Conservation (phyloP, 2,329 filamentous ascomycete genomes). For the Cyphellophora europaea region DNA sequence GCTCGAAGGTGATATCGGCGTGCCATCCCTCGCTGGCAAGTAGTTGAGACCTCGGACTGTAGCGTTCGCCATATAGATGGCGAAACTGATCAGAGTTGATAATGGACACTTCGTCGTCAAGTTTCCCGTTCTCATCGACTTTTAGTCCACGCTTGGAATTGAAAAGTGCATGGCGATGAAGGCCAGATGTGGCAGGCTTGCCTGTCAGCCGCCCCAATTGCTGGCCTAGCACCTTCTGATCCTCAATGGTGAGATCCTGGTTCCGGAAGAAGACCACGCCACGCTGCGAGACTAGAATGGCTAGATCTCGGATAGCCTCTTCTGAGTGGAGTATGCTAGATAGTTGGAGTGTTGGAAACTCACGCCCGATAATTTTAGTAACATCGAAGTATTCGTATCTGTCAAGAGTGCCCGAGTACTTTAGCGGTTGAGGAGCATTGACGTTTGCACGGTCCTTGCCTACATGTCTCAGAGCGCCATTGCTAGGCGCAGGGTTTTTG, state of each 20-base stretch:
- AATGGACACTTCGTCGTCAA: slow-evolving; percentile 41
- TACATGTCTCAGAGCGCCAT: no score
- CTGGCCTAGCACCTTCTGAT: slow-evolving; percentile 45
- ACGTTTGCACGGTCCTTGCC: no score
- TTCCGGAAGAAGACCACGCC: slow-evolving; percentile 47
- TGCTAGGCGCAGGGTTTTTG: no score
- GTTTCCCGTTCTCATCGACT: slow-evolving; percentile 34
- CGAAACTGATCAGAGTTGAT: slow-evolving; percentile 33
- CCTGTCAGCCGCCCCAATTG: slow-evolving; percentile 38
- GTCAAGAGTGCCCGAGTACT: slow-evolving; percentile 13
- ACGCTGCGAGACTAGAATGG: slow-evolving; percentile 46
- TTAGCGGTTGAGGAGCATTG: no score
- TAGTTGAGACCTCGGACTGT: slow-evolving; percentile 19
- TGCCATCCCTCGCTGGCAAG: slow-evolving; percentile 33
- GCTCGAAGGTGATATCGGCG: slow-evolving; percentile 54
- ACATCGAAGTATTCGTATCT: slow-evolving; percentile 23
- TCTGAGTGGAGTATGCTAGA: slow-evolving; percentile 55
- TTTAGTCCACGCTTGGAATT: slow-evolving; percentile 38
- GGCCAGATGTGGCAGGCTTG: slow-evolving; percentile 30
- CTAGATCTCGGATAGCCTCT: slow-evolving; percentile 55
- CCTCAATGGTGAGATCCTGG: slow-evolving; percentile 38
- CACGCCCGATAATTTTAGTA: slow-evolving; percentile 43
- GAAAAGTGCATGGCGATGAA: slow-evolving; percentile 37
- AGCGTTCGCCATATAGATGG: slow-evolving; percentile 30
- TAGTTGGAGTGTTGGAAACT: slow-evolving; percentile 34